These are phyloP conservation scores for Primulina tabacum DNA, from an alignment of 257 asterid genomes.

Conservation along the genomic window DNA sequence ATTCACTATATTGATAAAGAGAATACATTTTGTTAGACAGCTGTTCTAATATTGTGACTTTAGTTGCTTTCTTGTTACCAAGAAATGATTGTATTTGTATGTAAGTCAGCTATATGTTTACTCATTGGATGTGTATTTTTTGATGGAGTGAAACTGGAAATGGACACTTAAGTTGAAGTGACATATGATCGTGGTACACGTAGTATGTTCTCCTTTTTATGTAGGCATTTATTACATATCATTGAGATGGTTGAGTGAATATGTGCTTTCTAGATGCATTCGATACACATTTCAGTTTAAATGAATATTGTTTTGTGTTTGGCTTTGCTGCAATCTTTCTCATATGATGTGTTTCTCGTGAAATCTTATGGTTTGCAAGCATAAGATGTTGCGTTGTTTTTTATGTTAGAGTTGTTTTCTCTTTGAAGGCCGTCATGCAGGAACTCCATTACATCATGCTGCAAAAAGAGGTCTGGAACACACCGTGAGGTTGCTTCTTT, in stretches of 20 bases:
- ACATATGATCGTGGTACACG: not conserved
- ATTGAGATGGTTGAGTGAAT: slow-evolving; percentile 12
- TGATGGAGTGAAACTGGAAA: slow-evolving; percentile 1
- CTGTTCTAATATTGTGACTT: not conserved
- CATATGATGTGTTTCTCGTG: not conserved
- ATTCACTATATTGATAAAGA: not conserved
- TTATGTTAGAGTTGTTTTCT: slow-evolving; percentile 17
- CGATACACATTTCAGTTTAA: not conserved
- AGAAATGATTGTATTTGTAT: not conserved
- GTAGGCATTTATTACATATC: not conserved
- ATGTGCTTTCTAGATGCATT: not conserved
- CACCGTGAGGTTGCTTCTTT: slow-evolving; percentile 83
- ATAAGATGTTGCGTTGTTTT: not conserved
- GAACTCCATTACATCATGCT: slow-evolving; percentile 98
- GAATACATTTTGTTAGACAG: not conserved
- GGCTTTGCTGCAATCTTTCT: not conserved
- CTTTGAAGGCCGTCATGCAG: slow-evolving; percentile 74
- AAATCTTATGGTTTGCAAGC: not conserved
- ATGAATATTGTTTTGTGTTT: not conserved
- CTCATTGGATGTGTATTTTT: slow-evolving; percentile 1
- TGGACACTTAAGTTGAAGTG: not conserved
- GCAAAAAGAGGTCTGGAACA: slow-evolving; percentile 92
- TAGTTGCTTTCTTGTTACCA: not conserved
- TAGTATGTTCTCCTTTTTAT: not conserved
- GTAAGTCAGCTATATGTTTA: not conserved